Percentiles rank a stretch among this genome's conserved stretches.
Conservation (phyloP, 1,284 basidiomycete genomes). For the Fomitopsis pinicola region DNA sequence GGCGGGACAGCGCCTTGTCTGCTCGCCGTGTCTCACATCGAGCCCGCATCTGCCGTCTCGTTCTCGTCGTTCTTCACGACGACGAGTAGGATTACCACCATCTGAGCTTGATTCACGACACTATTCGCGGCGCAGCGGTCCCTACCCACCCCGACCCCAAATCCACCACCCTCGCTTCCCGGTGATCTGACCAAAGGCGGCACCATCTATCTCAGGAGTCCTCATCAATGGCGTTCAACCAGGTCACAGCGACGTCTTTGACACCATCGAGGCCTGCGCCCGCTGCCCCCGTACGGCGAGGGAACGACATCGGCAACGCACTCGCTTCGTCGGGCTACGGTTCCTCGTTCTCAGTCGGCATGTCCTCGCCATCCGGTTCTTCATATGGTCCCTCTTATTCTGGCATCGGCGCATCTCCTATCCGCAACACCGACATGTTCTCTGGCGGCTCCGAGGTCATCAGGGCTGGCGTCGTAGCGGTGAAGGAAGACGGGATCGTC, state of each 20-base stretch:
- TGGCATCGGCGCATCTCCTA: conserved; percentile 75
- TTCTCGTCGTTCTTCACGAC: not conserved
- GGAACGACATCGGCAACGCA: conserved; percentile 36
- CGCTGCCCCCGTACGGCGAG: conserved; percentile 52
- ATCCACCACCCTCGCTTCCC: not conserved
- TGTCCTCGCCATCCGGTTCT: conserved; percentile 48
- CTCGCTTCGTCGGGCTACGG: conserved; percentile 52
- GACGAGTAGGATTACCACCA: not conserved
- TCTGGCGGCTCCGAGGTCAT: conserved; percentile 42
- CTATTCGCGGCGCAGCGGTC: not conserved
- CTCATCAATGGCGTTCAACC: conserved; percentile 42
- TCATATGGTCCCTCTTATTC: conserved; percentile 60
- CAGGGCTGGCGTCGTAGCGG: conserved; percentile 64
- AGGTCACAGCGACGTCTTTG: conserved; percentile 42
- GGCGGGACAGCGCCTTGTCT: conserved; percentile 1
- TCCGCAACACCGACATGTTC: conserved; percentile 44
- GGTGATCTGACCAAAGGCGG: not conserved
- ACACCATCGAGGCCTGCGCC: conserved; percentile 63
- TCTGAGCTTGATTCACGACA: not conserved
- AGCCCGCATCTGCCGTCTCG: not conserved
- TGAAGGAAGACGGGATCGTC: conserved; percentile 89
- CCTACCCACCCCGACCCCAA: not conserved
- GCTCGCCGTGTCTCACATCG: not conserved
- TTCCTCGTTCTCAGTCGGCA: conserved; percentile 49
- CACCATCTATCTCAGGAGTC: not conserved